Conservation (phyloP, 2,329 filamentous ascomycete genomes). For the Aureobasidium sp. region DNA sequence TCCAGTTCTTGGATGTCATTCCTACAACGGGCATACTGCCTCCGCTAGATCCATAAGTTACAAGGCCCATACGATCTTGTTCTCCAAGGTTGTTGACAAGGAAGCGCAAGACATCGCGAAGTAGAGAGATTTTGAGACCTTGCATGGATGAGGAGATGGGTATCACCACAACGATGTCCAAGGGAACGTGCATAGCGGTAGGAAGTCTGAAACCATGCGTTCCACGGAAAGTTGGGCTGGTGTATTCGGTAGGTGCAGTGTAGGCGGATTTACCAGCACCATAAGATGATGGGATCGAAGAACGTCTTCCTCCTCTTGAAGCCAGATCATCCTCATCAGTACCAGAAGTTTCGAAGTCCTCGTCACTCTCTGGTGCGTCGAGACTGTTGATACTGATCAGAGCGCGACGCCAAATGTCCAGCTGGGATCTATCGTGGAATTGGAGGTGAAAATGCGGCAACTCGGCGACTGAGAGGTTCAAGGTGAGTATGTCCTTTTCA, state of each 20-base stretch:
- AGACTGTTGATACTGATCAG: constrained; percentile 70
- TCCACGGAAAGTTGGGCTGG: constrained; percentile 49
- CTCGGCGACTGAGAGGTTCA: constrained; percentile 85
- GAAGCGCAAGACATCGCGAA: constrained; percentile 86
- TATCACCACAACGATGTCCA: constrained; percentile 93
- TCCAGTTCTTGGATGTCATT: constrained; percentile 94
- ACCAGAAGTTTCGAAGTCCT: constrained; percentile 76
- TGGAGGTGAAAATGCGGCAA: constrained; percentile 89
- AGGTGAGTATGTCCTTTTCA: constrained; percentile 74
- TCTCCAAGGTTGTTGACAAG: constrained; percentile 85
- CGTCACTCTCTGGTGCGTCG: constrained; percentile 55
- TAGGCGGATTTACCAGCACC: constrained; percentile 74
- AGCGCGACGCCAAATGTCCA: constrained; percentile 86
- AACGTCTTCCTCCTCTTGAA: constrained; percentile 54
- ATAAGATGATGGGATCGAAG: constrained; percentile 71
- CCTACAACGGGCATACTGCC: constrained; percentile 93
- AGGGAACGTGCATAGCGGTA: constrained; percentile 70
- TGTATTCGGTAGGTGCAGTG: constrained; percentile 89
- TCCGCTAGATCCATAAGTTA: constrained; percentile 91
- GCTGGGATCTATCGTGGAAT: constrained; percentile 74
- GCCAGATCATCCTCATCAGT: constrained; percentile 74
- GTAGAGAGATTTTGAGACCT: constrained; percentile 93
- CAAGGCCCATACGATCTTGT: constrained; percentile 90
- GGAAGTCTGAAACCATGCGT: constrained; percentile 39
- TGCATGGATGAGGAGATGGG: constrained; percentile 98